These are phyloP conservation scores for Passiflora organensis DNA, from an alignment of 345 rosid species.

Conservation along the genomic window DNA sequence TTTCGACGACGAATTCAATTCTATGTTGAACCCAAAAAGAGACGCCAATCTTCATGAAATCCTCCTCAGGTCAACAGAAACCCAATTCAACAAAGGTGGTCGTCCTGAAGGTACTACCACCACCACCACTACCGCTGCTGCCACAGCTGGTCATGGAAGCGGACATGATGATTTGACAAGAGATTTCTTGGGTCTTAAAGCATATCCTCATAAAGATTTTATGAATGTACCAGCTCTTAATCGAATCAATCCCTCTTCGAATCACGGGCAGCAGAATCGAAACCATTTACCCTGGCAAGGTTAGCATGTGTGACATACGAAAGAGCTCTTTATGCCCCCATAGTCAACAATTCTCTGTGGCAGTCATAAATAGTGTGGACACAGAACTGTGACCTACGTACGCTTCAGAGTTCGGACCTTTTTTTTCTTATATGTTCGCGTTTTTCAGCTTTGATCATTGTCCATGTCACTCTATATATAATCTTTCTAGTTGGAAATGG, in stretches of 20 bases:
- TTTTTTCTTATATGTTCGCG: too few relatives aligned
- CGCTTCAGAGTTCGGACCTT: too few relatives aligned
- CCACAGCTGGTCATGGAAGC: not conserved
- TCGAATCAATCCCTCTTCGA: slow-evolving; percentile 19
- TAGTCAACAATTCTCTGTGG: not conserved
- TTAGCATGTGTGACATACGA: too few relatives aligned
- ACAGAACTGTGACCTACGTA: too few relatives aligned
- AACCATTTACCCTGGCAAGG: slow-evolving; percentile 37
- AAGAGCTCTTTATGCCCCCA: too few relatives aligned
- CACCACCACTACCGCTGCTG: too few relatives aligned
- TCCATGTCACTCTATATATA: too few relatives aligned
- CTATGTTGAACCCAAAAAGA: slow-evolving; percentile 17
- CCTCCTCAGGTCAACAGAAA: slow-evolving; percentile 10
- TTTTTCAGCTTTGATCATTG: too few relatives aligned
- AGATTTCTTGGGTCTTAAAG: slow-evolving; percentile 56
- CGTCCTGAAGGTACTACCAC: slow-evolving; percentile 6
- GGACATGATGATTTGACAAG: slow-evolving; percentile 36
- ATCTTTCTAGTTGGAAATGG: too few relatives aligned
- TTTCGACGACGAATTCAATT: slow-evolving; percentile 24
- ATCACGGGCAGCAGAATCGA: slow-evolving; percentile 24
- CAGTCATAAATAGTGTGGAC: too few relatives aligned
- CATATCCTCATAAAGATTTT: slow-evolving; percentile 31
- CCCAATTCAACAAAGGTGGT: slow-evolving; percentile 4
- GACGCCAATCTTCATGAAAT: slow-evolving; percentile 12
- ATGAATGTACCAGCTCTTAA: slow-evolving; percentile 17